These are phyloP conservation scores for Lipomyces kockii DNA, from an alignment of 805 yeast genomes.

Conservation along the genomic window DNA sequence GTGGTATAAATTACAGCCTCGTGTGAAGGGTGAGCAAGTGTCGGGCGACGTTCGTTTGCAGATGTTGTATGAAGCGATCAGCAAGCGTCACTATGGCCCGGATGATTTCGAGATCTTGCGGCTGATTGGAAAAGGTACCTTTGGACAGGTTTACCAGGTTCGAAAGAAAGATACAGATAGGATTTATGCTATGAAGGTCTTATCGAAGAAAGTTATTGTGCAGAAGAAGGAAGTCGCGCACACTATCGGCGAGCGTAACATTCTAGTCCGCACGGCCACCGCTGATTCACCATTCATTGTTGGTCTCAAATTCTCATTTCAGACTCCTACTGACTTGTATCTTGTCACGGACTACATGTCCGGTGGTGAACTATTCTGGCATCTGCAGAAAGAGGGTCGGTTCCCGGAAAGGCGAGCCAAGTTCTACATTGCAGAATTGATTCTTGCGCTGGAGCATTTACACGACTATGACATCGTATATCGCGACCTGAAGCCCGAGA, in stretches of 20 bases:
- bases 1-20: conserved; percentile 77
- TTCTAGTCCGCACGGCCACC: conserved; percentile 87
- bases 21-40: conserved; percentile 75
- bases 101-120: conserved; percentile 91
- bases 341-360: conserved; percentile 97
- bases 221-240: conserved; percentile 98
- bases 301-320: conserved; percentile 93
- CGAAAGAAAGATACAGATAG: conserved; percentile 86
- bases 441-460: conserved; percentile 88
- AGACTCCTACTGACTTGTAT: conserved; percentile 90
- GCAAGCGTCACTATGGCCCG: conserved; percentile 85
- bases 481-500: conserved; percentile 96
- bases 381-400: conserved; percentile 94
- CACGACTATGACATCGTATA: conserved; percentile 96
- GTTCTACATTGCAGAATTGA: conserved; percentile 95
- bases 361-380: conserved; percentile 97
- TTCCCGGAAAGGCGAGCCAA: conserved; percentile 92
- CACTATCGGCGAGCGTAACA: conserved; percentile 95
- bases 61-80: conserved; percentile 70
- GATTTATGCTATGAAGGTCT: conserved; percentile 96
- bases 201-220: conserved; percentile 91
- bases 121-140: conserved; percentile 92
- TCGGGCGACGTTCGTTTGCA: conserved; percentile 77
- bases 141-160: conserved; percentile 97
- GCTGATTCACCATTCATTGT: conserved; percentile 92